Percentiles rank a stretch among this genome's conserved stretches.
Evolutionary conservation across 2,329 filamentous ascomycete species (phyloP).

Genomic region (Talaromyces sp.): DNA sequence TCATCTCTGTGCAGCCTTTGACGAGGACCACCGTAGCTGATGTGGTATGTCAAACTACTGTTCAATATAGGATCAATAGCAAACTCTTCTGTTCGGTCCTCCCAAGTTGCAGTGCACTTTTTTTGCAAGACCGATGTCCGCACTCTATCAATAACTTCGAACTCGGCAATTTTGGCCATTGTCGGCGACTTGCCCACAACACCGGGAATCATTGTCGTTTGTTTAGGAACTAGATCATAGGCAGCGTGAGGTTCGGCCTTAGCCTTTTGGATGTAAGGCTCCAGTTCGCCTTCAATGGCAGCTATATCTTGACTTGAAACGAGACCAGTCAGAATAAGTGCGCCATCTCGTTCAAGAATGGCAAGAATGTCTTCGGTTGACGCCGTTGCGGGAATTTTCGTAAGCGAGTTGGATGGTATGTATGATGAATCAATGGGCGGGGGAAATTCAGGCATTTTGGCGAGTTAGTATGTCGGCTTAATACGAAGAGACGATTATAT

Average conservation of each 20-base stretch:
- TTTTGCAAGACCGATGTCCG: neutral
- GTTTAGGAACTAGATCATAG: neutral
- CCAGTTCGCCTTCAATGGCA: conserved; percentile 6
- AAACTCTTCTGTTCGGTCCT: conserved; percentile 15
- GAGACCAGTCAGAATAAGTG: conserved; percentile 27
- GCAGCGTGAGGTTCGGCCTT: neutral
- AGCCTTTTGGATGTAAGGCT: neutral
- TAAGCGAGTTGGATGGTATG: conserved; percentile 12
- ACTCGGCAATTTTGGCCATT: neutral
- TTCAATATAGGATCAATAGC: conserved; percentile 24
- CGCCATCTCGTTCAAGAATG: conserved; percentile 29
- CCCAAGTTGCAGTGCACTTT: conserved; percentile 13
- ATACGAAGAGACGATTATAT: no score
- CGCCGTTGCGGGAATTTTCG: conserved; percentile 19
- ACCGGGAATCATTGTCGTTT: neutral
- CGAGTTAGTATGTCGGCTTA: no score
- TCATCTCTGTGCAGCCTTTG: conserved; percentile 29
- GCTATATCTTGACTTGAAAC: conserved; percentile 19
- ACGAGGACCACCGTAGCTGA: conserved; percentile 25
- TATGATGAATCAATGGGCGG: conserved; percentile 10
- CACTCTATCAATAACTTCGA: no score
- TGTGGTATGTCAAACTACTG: conserved; percentile 24
- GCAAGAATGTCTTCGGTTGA: conserved; percentile 26
- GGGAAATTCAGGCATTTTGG: no score
- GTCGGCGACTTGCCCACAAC: neutral